Base-by-base conservation (phyloP, 2,329 filamentous ascomycete genomes). In the Phialophora verrucosa region DNA sequence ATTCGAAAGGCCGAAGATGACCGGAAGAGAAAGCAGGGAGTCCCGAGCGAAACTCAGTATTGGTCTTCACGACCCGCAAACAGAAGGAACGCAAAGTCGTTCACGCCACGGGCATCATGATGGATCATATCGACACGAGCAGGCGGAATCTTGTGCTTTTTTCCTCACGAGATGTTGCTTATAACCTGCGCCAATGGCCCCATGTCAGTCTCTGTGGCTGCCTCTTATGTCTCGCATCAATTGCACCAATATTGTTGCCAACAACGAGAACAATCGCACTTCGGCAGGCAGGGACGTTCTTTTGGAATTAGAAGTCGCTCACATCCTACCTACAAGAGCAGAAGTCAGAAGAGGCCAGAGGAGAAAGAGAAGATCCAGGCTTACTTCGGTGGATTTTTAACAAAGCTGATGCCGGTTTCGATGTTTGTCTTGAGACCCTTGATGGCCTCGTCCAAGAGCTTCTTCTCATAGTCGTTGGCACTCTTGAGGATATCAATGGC, bases 351-450 rank as follows among this genome's bases (percentile, higher is more conserved):
- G 69, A 65, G 66, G 68, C 69, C 57, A 65, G 69, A 63, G 6
- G 42, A 51, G 23, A 50, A 67, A 47, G 58, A 64, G 56, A 47
- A 63, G 42, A 51, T 54, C 11, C 11, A 58, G 42, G 62, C 68
- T 47, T 70, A 70, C 69, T 71, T 69, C 56, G 92, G 90, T 79
- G 91, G 88, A 86, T 90, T 93, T 84, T 91, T 86, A 81, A 90
- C 90, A 79, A 98, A 99, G 78, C 89, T 88, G 77, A 97, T 84
- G 78, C 95, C 95, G 88, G 98, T 97, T 77, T 87, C 83, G 79
- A 99, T 97, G 84, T 98, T 98, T 83, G 88, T 90, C 85, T 93
- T 91, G 70, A 98, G 88, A 73, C 90, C 94, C 74, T 87, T 84
- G 78, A 91, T 85, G 78, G 86, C 88, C 76, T 87, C 89, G 75